Percentiles rank a stretch among this genome's conserved stretches.
These are phyloP conservation scores for Prunus mume DNA, from an alignment of 306 rosid species.

Conservation along the genomic window DNA sequence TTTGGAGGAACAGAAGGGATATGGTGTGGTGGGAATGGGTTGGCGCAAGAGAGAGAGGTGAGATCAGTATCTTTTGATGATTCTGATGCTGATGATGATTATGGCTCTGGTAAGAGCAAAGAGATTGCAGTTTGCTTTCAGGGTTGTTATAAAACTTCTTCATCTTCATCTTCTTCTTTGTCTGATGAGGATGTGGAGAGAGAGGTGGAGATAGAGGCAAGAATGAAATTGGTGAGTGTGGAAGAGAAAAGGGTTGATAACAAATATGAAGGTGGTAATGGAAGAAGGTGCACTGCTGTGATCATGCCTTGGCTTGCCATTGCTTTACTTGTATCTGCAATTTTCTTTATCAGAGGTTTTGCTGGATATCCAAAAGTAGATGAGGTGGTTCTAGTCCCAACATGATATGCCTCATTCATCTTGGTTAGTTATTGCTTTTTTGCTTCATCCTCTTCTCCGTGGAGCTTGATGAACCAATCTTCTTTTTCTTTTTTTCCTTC, in stretches of 20 bases:
- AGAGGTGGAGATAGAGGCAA: neutral
- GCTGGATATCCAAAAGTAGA: slow-evolving; percentile 5
- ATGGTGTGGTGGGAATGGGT: neutral
- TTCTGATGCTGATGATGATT: slow-evolving; percentile 16
- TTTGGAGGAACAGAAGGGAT: neutral
- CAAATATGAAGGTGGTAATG: neutral
- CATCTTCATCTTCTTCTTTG: slow-evolving; percentile 4
- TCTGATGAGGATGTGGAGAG: slow-evolving; percentile 7
- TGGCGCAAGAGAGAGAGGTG: slow-evolving; percentile 35
- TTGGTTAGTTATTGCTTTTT: neutral
- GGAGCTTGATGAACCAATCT: neutral
- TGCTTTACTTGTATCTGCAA: slow-evolving; percentile 27
- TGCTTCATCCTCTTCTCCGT: neutral
- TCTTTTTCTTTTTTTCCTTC: neutral
- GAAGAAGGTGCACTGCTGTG: slow-evolving; percentile 12
- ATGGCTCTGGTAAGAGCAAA: slow-evolving; percentile 16
- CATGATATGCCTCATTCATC: slow-evolving; percentile 28
- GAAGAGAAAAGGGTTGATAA: slow-evolving; percentile 3
- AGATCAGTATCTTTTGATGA: slow-evolving; percentile 31
- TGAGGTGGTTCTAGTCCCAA: slow-evolving; percentile 38
- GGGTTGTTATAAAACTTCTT: slow-evolving; percentile 13
- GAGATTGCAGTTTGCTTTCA: slow-evolving; percentile 14
- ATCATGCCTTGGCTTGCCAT: slow-evolving; percentile 23
- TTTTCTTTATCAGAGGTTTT: slow-evolving; percentile 27
- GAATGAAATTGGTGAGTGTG: neutral